Evolutionary conservation across 2,329 filamentous ascomycete species (phyloP), one percentile per base, ranked within the genome.

Genomic region (Cladosporium sp.): DNA sequence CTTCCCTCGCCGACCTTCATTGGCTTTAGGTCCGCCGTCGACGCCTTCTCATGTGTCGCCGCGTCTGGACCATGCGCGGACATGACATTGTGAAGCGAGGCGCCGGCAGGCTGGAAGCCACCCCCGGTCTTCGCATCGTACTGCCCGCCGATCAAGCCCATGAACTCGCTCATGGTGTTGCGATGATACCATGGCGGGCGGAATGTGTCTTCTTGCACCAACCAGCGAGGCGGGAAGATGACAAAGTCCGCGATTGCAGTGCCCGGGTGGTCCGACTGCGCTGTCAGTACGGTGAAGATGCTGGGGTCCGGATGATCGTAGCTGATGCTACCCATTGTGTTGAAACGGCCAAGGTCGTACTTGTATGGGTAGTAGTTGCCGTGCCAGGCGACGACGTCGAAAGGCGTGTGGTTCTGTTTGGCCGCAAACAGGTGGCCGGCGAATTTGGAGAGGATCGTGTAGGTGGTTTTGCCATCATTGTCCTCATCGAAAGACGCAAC

Each of bases 331-430:
- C 79, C 82, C 43, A 79, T 74, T 10, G 66, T 80, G 68, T 68
- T 77, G 77, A 75, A 85, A 64, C 72, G 84, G 70, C 73, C 77
- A 10, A 80, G 68, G 56, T 79, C 77, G 67, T 79, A 80, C 60
- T 80, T 80, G 70, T 78, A 80, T 1, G 77, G 77, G 50, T 81
- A 81, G 60, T 85, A 85, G 48, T 80, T 82, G n/a, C 84, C 84
- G 59, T 86, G 83, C 84, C 84, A 87, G 2, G 82, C 84, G 0
- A 86, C 81, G 1, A 87, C 84, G 59, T 87, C 84, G 61, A 86
- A 88, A 0, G 85, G 84, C 2, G 78, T 83, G 63, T 87, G 84
- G 18, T 72, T 73, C 63, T 87, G 84, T 18, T 74, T 75, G 51
- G 78, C 81, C 18, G 70, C 72, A 61, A 84, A 85, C 35, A 85